Base-by-base conservation (phyloP, 2,329 filamentous ascomycete species). In the Trichoderma brevicompactum region DNA sequence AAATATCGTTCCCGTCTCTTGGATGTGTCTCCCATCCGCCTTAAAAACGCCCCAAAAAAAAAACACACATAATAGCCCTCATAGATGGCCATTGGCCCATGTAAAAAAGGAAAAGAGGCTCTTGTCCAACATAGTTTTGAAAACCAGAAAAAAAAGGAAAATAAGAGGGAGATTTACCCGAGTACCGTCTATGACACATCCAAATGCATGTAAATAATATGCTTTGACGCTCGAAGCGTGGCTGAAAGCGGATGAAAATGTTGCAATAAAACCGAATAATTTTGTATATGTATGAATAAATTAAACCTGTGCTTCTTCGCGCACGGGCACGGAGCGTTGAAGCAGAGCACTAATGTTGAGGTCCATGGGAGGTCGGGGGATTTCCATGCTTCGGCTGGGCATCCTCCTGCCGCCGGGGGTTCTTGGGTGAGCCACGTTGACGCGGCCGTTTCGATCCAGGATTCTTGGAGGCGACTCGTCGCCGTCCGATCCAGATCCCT, bases 371-470 rank as follows among this genome's bases (percentile, higher is more conserved):
- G 74, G 75, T 43, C 85, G 77, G 34, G 80, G 74, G 49, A 87
- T 82, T 68, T 87, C 85, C 69, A 87, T 70, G 71, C 85, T 87
- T 63, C 85, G 76, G 68, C 85, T 87, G 1, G 84, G 82, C 64
- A 86, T 81, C 19, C 81, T 72, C 13, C 81, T 72, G 10, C 83
- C 77, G 3, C 84, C 84, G 0, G 85, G 85, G 0, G 84, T 87
- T 49, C 82, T 76, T 1, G 85, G 85, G 65, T 87, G 84, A 0
- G 80, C 81, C 1, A 87, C 83, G 64, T 87, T 87, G 50, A 87
- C 85, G 1, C 85, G 79, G 0, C 85, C 85, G 1, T 78, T 77
- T 13, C 85, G 79, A 41, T 85, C 81, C 15, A 82, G 75, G 2
- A 85, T 80, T 5, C 83, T 76, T 34, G 79, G 74, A 58, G 75